phyloP scores from a whole-genome alignment of 495 filamentous ascomycete genomes.

The Annulohypoxylon moriforme region DNA sequence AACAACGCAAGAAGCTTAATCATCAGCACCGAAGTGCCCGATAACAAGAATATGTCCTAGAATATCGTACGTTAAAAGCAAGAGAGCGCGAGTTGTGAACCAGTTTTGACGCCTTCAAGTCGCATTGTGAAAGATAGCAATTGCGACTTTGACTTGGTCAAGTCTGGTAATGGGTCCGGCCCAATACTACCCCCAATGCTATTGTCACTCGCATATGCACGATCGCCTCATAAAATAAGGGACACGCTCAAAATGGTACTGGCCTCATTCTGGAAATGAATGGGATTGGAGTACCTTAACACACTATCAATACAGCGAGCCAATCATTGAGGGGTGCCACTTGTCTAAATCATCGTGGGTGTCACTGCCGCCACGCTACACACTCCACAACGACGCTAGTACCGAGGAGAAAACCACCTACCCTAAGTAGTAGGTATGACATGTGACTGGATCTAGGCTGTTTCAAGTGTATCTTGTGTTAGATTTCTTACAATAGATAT shows the following conservation, averaged over 20 bases:
- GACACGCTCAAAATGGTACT: not conserved
- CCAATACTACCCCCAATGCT: not conserved
- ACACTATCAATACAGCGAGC: not conserved
- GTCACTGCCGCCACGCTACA: constrained; percentile 2
- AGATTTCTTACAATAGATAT: constrained; percentile 26
- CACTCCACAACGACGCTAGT: not conserved
- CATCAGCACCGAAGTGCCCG: not conserved
- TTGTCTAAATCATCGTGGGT: constrained; percentile 30
- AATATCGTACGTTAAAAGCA: not conserved
- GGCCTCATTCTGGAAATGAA: constrained; percentile 2
- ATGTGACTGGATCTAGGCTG: constrained; percentile 36
- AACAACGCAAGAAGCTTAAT: not conserved
- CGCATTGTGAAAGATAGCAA: constrained; percentile 10
- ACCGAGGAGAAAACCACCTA: constrained; percentile 28
- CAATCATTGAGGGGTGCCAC: constrained; percentile 25
- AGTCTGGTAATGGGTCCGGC: constrained; percentile 23
- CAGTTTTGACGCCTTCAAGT: constrained; percentile 5
- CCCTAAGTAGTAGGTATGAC: constrained; percentile 33
- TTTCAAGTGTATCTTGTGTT: constrained; percentile 28
- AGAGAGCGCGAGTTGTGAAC: not conserved
- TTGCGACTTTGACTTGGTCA: constrained; percentile 20
- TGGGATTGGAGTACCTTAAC: constrained; percentile 13
- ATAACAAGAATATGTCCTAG: not conserved
- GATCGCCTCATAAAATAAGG: constrained; percentile 32
- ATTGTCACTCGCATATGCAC: constrained; percentile 29